Percentiles rank a stretch among this genome's conserved stretches.
Evolutionary conservation across 2,329 filamentous ascomycete species (phyloP).

Genomic region (Pyrenochaeta sp.): DNA sequence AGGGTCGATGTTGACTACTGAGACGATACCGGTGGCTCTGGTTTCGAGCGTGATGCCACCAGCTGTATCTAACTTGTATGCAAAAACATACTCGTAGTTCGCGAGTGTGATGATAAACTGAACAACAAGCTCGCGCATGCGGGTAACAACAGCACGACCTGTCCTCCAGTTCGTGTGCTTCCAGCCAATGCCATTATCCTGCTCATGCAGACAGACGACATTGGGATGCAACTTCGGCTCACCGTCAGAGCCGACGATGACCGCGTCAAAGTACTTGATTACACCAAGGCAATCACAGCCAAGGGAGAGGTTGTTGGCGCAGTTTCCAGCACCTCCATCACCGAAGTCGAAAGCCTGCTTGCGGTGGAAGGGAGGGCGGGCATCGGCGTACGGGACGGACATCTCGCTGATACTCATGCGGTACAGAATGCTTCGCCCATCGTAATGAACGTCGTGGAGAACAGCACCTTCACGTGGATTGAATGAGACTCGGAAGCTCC

Average conservation of each 20-base stretch:
- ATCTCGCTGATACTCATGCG: slow-evolving; percentile 74
- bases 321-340: slow-evolving; percentile 72
- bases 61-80: slow-evolving; percentile 59
- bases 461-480: slow-evolving; percentile 67
- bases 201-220: slow-evolving; percentile 66
- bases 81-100: slow-evolving; percentile 49
- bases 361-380: slow-evolving; percentile 69
- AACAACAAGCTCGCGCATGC: slow-evolving; percentile 32
- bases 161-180: slow-evolving; percentile 42
- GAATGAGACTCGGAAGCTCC: slow-evolving; percentile 52
- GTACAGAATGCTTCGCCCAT: slow-evolving; percentile 71
- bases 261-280: slow-evolving; percentile 71
- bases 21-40: slow-evolving; percentile 55
- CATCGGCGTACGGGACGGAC: slow-evolving; percentile 73
- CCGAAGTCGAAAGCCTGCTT: slow-evolving; percentile 79
- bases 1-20: slow-evolving; percentile 66
- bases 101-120: slow-evolving; percentile 37
- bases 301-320: slow-evolving; percentile 72
- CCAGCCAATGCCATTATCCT: slow-evolving; percentile 54
- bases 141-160: slow-evolving; percentile 26
- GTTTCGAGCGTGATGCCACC: slow-evolving; percentile 65
- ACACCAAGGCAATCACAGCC: slow-evolving; percentile 75
- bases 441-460: slow-evolving; percentile 76
- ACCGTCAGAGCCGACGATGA: slow-evolving; percentile 64
- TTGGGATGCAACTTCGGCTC: slow-evolving; percentile 61